Evolutionary conservation across 164 flowering plant species (phyloP), one percentile per base, ranked within the genome.

Genomic region (Buxus sempervirens): DNA sequence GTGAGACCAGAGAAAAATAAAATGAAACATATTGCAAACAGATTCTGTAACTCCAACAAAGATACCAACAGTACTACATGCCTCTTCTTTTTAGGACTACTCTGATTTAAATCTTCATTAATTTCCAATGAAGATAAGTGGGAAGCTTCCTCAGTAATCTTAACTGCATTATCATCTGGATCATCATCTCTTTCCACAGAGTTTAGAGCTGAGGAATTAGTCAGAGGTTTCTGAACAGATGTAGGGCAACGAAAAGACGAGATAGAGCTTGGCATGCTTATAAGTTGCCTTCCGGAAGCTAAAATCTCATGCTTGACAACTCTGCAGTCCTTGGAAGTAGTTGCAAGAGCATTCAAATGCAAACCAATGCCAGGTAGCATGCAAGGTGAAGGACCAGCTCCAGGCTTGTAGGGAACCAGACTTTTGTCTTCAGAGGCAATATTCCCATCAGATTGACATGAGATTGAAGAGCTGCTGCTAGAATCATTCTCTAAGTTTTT

Each of bases 11-110:
- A 59, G 51, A 10, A 45, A 45, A 45, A 10, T 5, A n/a, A n/a
- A n/a, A n/a, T n/a, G n/a, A n/a, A n/a, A 45, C 5, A 45, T 15
- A 19, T 32, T 36, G 3, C 3, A 32, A 32, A 32, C 5, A 32
- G 7, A 45, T 45, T 6, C 51, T 10, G 1, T 20, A 51, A 67
- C 21, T 9, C 62, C 21, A 18, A 45, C 38, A 64, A 54, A 1
- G 5, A 45, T 53, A 16, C 42, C 23, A 26, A 12, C 14, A 61
- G 58, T 12, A 45, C 24, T 26, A 73, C 80, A 42, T 83, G 69
- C 99, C 93, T 89, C 72, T 88, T 95, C 78, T 88, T 92, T 78
- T 78, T 86, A 14, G 99, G 99, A 69, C 97, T 92, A 63, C 58
- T 83, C 72, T 81, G 92, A 61, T 75, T 84, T n/a, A 80, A 71